These are phyloP conservation scores for Trichoderma pleuroti DNA, from an alignment of 2,329 filamentous ascomycete genomes.

Conservation along the genomic window DNA sequence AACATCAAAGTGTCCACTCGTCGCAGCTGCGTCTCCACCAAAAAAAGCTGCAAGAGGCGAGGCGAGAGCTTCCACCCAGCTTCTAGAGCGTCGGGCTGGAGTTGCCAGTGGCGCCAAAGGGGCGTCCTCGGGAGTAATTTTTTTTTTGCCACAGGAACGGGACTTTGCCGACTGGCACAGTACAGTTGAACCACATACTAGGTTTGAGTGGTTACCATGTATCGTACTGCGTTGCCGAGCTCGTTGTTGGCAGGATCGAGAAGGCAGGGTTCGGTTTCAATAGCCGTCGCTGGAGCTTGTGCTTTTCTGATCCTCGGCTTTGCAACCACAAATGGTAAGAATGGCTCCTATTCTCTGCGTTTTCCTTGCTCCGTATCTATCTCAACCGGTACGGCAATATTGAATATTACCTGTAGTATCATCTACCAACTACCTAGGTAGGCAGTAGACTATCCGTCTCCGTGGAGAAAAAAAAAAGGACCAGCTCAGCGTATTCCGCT, in stretches of 20 bases:
- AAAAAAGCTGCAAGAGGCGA: slow-evolving; percentile 3
- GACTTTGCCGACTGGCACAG: not conserved
- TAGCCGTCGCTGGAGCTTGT: not conserved
- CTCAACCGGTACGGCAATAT: not conserved
- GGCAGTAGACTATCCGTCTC: not conserved
- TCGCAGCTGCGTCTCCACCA: not conserved
- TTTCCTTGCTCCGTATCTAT: not conserved
- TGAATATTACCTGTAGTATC: not conserved
- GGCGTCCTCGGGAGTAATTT: not conserved
- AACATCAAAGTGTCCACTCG: not conserved
- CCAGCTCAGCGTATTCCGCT: not conserved
- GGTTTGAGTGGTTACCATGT: not conserved
- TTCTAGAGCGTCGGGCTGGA: slow-evolving; percentile 5
- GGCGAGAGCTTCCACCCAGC: slow-evolving; percentile 2
- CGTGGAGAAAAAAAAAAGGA: not conserved
- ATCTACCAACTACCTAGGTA: not conserved
- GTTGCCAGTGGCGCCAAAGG: not conserved
- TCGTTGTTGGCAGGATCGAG: not conserved
- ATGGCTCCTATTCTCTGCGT: not conserved
- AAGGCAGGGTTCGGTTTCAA: not conserved
- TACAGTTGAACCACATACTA: not conserved
- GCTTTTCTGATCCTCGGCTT: not conserved
- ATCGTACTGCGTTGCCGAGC: not conserved
- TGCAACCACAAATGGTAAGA: not conserved
- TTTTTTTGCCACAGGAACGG: not conserved